A percentile compares a stretch with the other conserved stretches of the same genome.
phyloP scores from a whole-genome alignment of 2,329 filamentous ascomycete species.

The Didymella exigua region DNA sequence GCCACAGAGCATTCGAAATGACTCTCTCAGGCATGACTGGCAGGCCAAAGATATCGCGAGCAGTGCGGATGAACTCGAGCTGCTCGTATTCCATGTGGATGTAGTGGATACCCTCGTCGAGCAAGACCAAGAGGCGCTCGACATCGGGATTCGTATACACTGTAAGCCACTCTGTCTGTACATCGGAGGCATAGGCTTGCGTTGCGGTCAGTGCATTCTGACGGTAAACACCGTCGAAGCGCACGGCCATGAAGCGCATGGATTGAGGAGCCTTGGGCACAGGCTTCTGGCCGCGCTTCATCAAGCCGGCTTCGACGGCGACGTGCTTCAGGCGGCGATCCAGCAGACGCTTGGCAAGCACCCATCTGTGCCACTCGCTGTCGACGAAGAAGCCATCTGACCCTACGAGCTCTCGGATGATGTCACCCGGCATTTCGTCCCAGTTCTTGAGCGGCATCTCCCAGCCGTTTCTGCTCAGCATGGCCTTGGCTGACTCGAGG shows the following conservation, averaged over 20 bases:
- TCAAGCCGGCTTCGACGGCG: conserved; percentile 56
- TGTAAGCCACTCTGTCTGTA: conserved; percentile 55
- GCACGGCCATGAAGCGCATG: conserved; percentile 57
- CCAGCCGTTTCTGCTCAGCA: conserved; percentile 63
- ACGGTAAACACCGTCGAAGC: conserved; percentile 60
- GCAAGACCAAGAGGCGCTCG: conserved; percentile 60
- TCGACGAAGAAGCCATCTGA: conserved; percentile 65
- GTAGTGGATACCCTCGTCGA: conserved; percentile 66
- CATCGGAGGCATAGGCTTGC: conserved; percentile 49
- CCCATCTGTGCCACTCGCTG: conserved; percentile 64
- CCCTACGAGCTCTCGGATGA: conserved; percentile 63
- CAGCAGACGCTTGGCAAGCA: conserved; percentile 60
- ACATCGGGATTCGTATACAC: conserved; percentile 61
- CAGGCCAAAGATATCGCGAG: conserved; percentile 59
- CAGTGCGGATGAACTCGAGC: conserved; percentile 59
- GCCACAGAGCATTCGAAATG: conserved; percentile 62
- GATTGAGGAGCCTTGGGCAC: conserved; percentile 55
- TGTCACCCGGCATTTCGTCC: conserved; percentile 63
- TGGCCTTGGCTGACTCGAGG: conserved; percentile 62
- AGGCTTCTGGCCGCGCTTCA: conserved; percentile 51
- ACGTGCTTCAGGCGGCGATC: conserved; percentile 57
- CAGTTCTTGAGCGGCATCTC: conserved; percentile 61
- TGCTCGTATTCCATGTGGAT: conserved; percentile 65
- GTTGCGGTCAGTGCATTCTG: conserved; percentile 48
- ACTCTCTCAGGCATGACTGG: conserved; percentile 62